Evolutionary conservation across 805 yeast genomes (phyloP).

Genomic region (Candida odintsovae): DNA sequence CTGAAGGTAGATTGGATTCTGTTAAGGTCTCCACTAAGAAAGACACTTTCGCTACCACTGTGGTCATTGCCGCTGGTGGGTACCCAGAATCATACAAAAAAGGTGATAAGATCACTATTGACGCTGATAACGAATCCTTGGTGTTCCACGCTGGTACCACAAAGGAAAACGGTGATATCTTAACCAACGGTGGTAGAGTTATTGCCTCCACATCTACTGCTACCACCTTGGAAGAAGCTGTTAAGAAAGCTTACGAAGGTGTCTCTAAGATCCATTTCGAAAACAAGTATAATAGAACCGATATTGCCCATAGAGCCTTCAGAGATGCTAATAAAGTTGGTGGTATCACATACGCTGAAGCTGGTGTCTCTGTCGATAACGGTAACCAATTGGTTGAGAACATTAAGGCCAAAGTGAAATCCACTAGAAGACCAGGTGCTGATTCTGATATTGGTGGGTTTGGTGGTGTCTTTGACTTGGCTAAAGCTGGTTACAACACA

Average conservation of each 20-base stretch:
- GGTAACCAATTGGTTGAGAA: slow-evolving; percentile 88
- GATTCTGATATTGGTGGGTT: slow-evolving; percentile 98
- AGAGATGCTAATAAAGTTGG: slow-evolving; percentile 36
- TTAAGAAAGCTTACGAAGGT: slow-evolving; percentile 79
- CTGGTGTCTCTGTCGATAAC: slow-evolving; percentile 97
- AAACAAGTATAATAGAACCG: slow-evolving; percentile 79
- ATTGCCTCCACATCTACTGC: slow-evolving; percentile 92
- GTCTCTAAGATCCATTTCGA: slow-evolving; percentile 68
- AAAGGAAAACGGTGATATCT: slow-evolving; percentile 47
- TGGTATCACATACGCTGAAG: slow-evolving; percentile 81
- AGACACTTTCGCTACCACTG: slow-evolving; percentile 76
- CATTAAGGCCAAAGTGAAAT: slow-evolving; percentile 84
- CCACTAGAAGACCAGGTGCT: slow-evolving; percentile 93
- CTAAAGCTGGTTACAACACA: slow-evolving; percentile 76
- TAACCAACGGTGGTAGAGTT: slow-evolving; percentile 95
- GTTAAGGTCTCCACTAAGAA: slow-evolving; percentile 51
- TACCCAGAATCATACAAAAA: slow-evolving; percentile 85
- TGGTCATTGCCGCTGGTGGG: slow-evolving; percentile 95
- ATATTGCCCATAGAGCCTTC: slow-evolving; percentile 96
- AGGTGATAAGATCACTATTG: slow-evolving; percentile 77
- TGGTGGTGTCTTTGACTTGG: slow-evolving; percentile 93
- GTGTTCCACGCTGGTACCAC: slow-evolving; percentile 98
- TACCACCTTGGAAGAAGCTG: slow-evolving; percentile 68
- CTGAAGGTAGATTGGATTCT: slow-evolving; percentile 89
- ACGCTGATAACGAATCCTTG: slow-evolving; percentile 44